Percentiles rank a stretch among this genome's conserved stretches.
Evolutionary conservation across 169 alveolate species (phyloP).

Genomic region (Plasmodium inui): DNA sequence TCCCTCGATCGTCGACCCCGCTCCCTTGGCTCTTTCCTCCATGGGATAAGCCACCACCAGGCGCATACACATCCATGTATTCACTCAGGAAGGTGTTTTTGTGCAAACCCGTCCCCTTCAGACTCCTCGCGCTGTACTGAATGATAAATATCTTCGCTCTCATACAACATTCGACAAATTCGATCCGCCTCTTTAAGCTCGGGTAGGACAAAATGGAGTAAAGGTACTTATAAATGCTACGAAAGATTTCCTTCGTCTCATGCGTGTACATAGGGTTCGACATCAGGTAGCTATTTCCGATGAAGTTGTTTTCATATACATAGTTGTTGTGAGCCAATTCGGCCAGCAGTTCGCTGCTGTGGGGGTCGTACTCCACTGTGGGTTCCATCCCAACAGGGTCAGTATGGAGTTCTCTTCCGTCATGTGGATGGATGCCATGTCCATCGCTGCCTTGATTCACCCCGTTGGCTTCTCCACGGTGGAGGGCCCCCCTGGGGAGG

Average conservation of each 20-base stretch:
- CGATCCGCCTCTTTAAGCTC: conserved; percentile 60
- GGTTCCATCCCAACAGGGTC: neutral
- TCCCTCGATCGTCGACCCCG: neutral
- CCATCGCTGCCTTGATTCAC: neutral
- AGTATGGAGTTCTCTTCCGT: neutral
- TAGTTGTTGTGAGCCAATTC: conserved; percentile 47
- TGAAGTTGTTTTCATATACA: conserved; percentile 25
- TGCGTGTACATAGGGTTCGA: conserved; percentile 49
- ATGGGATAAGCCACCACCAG: neutral
- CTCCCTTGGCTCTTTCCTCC: neutral
- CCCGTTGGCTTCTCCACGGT: neutral
- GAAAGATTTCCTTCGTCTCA: conserved; percentile 68
- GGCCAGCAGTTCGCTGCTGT: neutral
- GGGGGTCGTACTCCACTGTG: neutral
- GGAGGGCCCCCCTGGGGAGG: neutral
- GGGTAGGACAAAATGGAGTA: conserved; percentile 17
- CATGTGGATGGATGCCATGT: too few relatives aligned
- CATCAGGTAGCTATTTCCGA: conserved; percentile 21
- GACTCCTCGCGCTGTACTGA: neutral
- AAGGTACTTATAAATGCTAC: conserved; percentile 27
- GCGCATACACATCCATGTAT: neutral
- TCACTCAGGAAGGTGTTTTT: conserved; percentile 13
- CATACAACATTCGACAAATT: conserved; percentile 44
- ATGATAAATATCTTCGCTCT: conserved; percentile 46
- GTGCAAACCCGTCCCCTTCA: conserved; percentile 16